Percentiles rank a stretch among this genome's conserved stretches.
These are phyloP conservation scores for Tetraselmis chui DNA, from an alignment of 139 green algal species.

Conservation along the genomic window DNA sequence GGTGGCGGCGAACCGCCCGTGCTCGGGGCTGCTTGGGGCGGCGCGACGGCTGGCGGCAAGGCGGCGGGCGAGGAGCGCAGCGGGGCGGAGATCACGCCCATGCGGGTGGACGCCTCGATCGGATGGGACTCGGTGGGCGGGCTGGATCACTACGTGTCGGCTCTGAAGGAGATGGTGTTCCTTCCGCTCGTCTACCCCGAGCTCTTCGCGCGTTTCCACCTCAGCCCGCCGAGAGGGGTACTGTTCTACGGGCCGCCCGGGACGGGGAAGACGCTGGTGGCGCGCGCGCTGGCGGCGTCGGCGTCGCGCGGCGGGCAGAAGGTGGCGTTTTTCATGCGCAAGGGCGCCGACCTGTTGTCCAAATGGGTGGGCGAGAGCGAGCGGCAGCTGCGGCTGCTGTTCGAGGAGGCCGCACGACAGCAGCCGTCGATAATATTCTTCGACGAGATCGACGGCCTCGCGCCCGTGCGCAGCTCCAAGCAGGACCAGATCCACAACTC, in stretches of 20 bases:
- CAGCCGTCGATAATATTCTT: slow-evolving; percentile 85
- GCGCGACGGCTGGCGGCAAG: slow-evolving; percentile 5
- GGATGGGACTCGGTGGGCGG: slow-evolving; percentile 84
- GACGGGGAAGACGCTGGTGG: slow-evolving; percentile 93
- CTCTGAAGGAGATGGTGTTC: slow-evolving; percentile 97
- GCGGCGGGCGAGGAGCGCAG: slow-evolving; percentile 23
- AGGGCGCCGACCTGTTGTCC: slow-evolving; percentile 87
- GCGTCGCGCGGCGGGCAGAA: slow-evolving; percentile 47
- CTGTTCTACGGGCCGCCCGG: slow-evolving; percentile 90
- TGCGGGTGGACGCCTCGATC: slow-evolving; percentile 74
- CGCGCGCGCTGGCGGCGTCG: slow-evolving; percentile 77
- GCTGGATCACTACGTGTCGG: slow-evolving; percentile 73
- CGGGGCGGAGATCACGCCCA: slow-evolving; percentile 65
- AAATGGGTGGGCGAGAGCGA: slow-evolving; percentile 97
- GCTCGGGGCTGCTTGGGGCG: slow-evolving; percentile 1
- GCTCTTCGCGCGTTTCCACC: slow-evolving; percentile 81
- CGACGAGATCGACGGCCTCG: slow-evolving; percentile 79
- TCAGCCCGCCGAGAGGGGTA: slow-evolving; percentile 79
- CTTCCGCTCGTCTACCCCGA: slow-evolving; percentile 92
- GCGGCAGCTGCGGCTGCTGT: slow-evolving; percentile 84
- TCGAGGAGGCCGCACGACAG: slow-evolving; percentile 75
- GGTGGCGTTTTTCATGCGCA: slow-evolving; percentile 95
- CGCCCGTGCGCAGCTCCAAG: slow-evolving; percentile 69
- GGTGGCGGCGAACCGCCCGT: neutral
- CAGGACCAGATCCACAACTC: slow-evolving; percentile 97